Evolutionary conservation across 2,329 filamentous ascomycete species (phyloP).

Genomic region (Torrubiellomyces zombiae): DNA sequence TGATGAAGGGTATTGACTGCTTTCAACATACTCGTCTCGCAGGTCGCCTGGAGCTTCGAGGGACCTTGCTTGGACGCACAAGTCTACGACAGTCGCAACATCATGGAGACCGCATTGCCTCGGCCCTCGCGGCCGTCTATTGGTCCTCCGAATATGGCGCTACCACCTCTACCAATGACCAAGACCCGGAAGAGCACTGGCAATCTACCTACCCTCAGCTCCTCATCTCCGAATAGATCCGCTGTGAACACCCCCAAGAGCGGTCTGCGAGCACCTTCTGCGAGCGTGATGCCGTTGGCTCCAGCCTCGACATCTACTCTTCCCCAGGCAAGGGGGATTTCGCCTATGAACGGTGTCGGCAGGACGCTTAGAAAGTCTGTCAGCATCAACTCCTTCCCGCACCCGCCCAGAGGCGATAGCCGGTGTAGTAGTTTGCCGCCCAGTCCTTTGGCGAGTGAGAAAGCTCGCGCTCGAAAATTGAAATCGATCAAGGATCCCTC

Average conservation of each 20-base stretch:
- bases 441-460: constrained; percentile 39
- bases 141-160: constrained; percentile 52
- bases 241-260: constrained; percentile 35
- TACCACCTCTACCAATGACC: constrained; percentile 56
- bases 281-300: constrained; percentile 32
- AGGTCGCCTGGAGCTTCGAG: too few species aligned
- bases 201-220: constrained; percentile 26
- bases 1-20: constrained; percentile 1
- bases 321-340: constrained; percentile 37
- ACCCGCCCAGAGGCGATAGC: constrained; percentile 57
- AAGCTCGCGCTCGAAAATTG: constrained; percentile 31
- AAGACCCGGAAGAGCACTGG: constrained; percentile 56
- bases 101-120: constrained; percentile 40
- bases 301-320: constrained; percentile 36
- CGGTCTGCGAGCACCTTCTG: constrained; percentile 42
- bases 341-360: constrained; percentile 39
- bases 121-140: constrained; percentile 49
- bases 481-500: constrained; percentile 39
- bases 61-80: too few species aligned
- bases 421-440: constrained; percentile 44
- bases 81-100: too few species aligned
- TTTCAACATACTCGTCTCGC: too few species aligned
- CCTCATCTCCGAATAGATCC: constrained; percentile 18
- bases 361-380: constrained; percentile 72
- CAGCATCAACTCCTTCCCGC: constrained; percentile 87